These are phyloP conservation scores for Psidium guajava DNA, from an alignment of 345 rosid species.

Conservation along the genomic window DNA sequence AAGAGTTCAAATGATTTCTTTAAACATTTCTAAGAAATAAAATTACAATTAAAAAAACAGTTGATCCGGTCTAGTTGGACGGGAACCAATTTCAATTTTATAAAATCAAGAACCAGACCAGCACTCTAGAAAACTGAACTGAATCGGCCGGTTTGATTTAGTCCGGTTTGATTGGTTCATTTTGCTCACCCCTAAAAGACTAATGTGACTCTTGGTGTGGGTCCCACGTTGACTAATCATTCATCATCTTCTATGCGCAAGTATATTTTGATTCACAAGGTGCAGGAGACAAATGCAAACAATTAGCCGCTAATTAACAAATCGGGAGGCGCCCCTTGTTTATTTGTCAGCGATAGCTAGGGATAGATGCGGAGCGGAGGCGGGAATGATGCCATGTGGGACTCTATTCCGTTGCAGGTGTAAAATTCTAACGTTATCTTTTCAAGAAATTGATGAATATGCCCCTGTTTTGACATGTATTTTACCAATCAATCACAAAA, in stretches of 20 bases:
- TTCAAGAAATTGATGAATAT: background rate
- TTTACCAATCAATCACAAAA: background rate
- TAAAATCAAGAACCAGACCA: too few species aligned
- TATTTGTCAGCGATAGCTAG: background rate
- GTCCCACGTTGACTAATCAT: background rate
- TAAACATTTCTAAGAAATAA: too few species aligned
- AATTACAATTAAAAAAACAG: too few species aligned
- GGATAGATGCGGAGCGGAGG: background rate
- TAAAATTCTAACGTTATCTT: background rate
- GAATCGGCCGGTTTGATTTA: too few species aligned
- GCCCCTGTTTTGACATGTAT: background rate
- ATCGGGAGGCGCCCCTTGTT: background rate
- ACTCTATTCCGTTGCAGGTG: background rate
- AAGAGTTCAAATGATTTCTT: too few species aligned
- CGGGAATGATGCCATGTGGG: background rate
- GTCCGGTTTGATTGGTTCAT: too few species aligned
- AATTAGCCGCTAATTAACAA: background rate
- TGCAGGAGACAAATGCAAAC: background rate
- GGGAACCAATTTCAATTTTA: too few species aligned
- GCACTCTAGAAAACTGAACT: too few species aligned
- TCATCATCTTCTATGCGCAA: background rate
- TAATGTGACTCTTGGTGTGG: background rate
- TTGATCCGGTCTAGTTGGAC: too few species aligned
- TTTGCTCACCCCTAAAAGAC: background rate
- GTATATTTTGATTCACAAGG: too few species aligned